Evolutionary conservation across 2,329 filamentous ascomycete genomes (phyloP).

Genomic region (Byssoonygena ceratinophila): DNA sequence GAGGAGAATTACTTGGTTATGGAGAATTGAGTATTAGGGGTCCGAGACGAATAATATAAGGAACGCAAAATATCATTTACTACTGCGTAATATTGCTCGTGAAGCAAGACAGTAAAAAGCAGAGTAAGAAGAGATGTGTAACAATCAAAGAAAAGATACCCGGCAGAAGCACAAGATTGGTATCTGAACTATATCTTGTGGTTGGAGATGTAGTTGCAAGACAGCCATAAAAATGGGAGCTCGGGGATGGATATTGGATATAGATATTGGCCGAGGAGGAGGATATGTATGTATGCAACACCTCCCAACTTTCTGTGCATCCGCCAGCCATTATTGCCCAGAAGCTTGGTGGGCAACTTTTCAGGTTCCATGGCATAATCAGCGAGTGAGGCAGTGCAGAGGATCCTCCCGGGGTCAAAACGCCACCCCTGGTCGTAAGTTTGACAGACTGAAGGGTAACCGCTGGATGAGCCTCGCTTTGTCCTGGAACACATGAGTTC

Average conservation of each 20-base stretch:
- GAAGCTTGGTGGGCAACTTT: neutral
- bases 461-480: neutral
- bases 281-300: neutral
- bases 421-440: constrained; percentile 7
- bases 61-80: neutral
- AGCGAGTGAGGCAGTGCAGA: constrained; percentile 7
- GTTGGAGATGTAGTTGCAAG: neutral
- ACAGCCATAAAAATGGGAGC: neutral
- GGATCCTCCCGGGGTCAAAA: constrained; percentile 5
- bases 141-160: neutral
- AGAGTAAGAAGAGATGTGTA: neutral
- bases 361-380: constrained; percentile 8
- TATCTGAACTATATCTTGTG: neutral
- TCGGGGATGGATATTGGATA: neutral
- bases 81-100: neutral
- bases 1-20: neutral
- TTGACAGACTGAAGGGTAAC: neutral
- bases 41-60: neutral
- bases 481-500: constrained; percentile 3
- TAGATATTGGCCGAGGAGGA: neutral
- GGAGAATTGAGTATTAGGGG: neutral
- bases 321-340: constrained; percentile 1
- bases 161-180: too few species aligned
- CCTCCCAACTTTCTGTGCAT: neutral
- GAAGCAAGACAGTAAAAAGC: neutral